phyloP scores from a whole-genome alignment of 2,329 filamentous ascomycete genomes.

The Colletotrichum kahawae region DNA sequence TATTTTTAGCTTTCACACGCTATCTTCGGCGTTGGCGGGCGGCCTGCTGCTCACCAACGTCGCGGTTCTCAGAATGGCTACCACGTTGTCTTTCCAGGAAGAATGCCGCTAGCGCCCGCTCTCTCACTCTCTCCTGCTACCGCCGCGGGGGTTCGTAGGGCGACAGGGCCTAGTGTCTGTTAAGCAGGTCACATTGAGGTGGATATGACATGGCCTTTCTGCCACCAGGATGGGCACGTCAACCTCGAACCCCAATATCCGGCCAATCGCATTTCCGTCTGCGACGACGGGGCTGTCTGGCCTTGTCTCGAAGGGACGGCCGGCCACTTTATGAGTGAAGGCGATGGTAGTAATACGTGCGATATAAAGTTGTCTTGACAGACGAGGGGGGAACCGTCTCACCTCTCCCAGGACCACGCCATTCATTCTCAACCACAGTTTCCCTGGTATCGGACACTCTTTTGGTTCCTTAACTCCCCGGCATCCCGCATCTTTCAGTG shows the following conservation, averaged over 20 bases:
- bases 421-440: neutral
- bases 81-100: neutral
- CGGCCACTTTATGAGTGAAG: neutral
- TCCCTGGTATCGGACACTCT: neutral
- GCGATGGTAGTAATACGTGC: neutral
- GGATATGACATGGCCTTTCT: neutral
- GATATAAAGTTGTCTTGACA: slow-evolving; percentile 5
- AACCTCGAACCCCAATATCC: neutral
- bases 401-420: neutral
- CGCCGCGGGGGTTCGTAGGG: neutral
- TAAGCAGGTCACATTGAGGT: neutral
- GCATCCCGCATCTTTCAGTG: neutral
- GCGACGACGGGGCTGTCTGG: neutral
- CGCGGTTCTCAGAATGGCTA: neutral
- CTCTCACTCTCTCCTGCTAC: neutral
- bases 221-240: neutral
- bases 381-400: neutral
- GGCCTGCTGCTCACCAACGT: neutral
- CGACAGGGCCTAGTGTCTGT: slow-evolving; percentile 1
- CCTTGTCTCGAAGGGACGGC: neutral
- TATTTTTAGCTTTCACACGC: slow-evolving; percentile 11
- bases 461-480: neutral
- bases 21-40: neutral
- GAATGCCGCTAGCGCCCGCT: neutral
- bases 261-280: neutral